phyloP scores from a whole-genome alignment of 2,329 filamentous ascomycete species.

The Daldinia sp. region DNA sequence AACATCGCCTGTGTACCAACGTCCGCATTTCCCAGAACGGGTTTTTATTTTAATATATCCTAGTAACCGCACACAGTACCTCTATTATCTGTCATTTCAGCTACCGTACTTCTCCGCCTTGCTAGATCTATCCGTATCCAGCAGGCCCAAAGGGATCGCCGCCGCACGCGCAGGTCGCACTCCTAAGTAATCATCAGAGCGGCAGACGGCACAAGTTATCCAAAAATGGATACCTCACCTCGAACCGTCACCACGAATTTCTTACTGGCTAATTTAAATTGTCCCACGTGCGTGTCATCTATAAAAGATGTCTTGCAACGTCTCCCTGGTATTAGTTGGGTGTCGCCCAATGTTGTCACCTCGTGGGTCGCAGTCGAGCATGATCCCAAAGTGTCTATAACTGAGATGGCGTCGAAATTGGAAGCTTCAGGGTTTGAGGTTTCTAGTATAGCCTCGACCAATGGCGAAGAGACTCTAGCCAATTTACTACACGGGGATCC shows the following conservation, averaged over 20 bases:
- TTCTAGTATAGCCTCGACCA: conserved; percentile 59
- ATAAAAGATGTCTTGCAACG: conserved; percentile 70
- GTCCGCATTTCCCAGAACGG: conserved; percentile 42
- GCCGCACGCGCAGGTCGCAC: conserved; percentile 15
- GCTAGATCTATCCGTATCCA: conserved; percentile 27
- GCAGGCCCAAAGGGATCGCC: conserved; percentile 32
- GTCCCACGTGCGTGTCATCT: conserved; percentile 77
- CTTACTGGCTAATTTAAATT: conserved; percentile 81
- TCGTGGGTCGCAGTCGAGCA: conserved; percentile 70
- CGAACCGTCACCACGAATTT: conserved; percentile 66
- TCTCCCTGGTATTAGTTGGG: conserved; percentile 63
- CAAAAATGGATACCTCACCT: conserved; percentile 45
- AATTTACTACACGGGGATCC: conserved; percentile 37
- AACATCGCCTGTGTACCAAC: conserved; percentile 33
- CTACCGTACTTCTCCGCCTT: conserved; percentile 38
- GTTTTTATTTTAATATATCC: conserved; percentile 33
- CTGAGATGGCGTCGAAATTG: conserved; percentile 60
- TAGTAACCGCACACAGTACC: conserved; percentile 25
- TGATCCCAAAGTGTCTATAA: conserved; percentile 59
- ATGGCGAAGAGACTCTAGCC: conserved; percentile 47
- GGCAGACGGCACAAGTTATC: conserved; percentile 34
- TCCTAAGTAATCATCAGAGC: conserved; percentile 22
- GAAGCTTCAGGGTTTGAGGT: conserved; percentile 71
- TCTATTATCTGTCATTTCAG: conserved; percentile 28
- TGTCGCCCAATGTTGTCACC: conserved; percentile 78